phyloP scores from a whole-genome alignment of 805 yeast genomes.

The Cyberlindnera xishuangbannaensis region DNA sequence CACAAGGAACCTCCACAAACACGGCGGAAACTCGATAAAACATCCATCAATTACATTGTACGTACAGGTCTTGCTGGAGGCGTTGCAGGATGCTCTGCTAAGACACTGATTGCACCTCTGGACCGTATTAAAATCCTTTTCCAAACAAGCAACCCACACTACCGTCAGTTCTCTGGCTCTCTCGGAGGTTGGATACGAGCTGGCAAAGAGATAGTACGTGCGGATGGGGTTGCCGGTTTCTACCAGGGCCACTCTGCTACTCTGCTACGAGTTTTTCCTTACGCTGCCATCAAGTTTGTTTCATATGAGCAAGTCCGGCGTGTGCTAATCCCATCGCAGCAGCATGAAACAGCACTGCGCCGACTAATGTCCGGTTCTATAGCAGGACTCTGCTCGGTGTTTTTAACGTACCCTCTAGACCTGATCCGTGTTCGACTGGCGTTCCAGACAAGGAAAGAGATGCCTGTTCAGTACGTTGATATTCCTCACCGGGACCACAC shows the following conservation, averaged over 20 bases:
- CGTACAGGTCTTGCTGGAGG: slow-evolving; percentile 94
- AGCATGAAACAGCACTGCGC: slow-evolving; percentile 73
- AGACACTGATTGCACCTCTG: slow-evolving; percentile 89
- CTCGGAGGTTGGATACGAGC: slow-evolving; percentile 73
- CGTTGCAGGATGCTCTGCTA: slow-evolving; percentile 92
- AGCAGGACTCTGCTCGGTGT: slow-evolving; percentile 83
- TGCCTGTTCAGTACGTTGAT: slow-evolving; percentile 8
- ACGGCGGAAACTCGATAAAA: slow-evolving; percentile 44
- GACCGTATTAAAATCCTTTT: slow-evolving; percentile 93
- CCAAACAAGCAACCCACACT: slow-evolving; percentile 92
- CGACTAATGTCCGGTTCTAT: slow-evolving; percentile 84
- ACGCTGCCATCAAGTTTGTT: slow-evolving; percentile 94
- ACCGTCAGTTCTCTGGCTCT: slow-evolving; percentile 72
- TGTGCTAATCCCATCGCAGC: slow-evolving; percentile 66
- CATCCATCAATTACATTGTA: slow-evolving; percentile 68
- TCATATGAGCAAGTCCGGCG: slow-evolving; percentile 91
- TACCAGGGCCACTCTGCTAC: slow-evolving; percentile 97
- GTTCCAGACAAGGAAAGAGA: slow-evolving; percentile 54
- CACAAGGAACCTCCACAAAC: background rate
- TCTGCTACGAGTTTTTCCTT: slow-evolving; percentile 84
- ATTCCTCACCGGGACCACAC: slow-evolving; percentile 20
- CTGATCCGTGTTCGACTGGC: slow-evolving; percentile 88
- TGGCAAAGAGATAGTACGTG: slow-evolving; percentile 52
- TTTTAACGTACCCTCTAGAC: slow-evolving; percentile 88
- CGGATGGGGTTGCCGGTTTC: slow-evolving; percentile 75